A percentile compares a stretch with the other conserved stretches of the same genome.
phyloP scores from a whole-genome alignment of 805 yeast genomes.

The Candida ascalaphidarum region DNA sequence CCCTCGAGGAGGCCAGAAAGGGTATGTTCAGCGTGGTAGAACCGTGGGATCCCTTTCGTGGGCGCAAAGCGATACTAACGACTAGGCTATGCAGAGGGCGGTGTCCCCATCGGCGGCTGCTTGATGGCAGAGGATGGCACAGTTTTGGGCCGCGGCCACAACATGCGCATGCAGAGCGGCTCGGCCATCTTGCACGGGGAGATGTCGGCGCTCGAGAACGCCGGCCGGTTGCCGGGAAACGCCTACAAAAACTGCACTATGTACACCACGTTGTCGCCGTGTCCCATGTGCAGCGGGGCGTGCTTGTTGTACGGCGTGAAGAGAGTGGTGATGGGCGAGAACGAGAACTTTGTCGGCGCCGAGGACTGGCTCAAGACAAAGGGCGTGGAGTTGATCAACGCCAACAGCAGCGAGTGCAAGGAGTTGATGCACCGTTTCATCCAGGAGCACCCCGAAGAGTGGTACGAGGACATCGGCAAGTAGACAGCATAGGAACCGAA shows the following conservation, averaged over 20 bases:
- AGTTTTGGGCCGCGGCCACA: slow-evolving; percentile 83
- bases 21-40: slow-evolving; percentile 28
- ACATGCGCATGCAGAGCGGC: slow-evolving; percentile 76
- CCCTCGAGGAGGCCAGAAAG: slow-evolving; percentile 61
- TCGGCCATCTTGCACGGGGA: slow-evolving; percentile 90
- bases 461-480: slow-evolving; percentile 77
- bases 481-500: no score
- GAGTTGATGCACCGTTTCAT: slow-evolving; percentile 74
- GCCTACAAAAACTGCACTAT: slow-evolving; percentile 79
- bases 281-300: slow-evolving; percentile 94
- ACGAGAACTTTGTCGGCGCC: slow-evolving; percentile 73
- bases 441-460: slow-evolving; percentile 63
- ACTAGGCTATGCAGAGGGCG: slow-evolving; percentile 71
- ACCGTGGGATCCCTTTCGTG: no score
- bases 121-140: slow-evolving; percentile 68
- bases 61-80: slow-evolving; percentile 4
- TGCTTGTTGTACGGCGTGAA: slow-evolving; percentile 81
- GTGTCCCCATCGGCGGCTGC: slow-evolving; percentile 83
- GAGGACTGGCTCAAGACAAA: slow-evolving; percentile 61
- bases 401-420: slow-evolving; percentile 54
- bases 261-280: slow-evolving; percentile 90
- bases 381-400: slow-evolving; percentile 66
- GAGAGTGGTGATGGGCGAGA: slow-evolving; percentile 86
- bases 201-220: slow-evolving; percentile 79
- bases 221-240: slow-evolving; percentile 79